These are phyloP conservation scores for Aurinia saxatilis DNA, from an alignment of 345 rosid species.

Conservation along the genomic window DNA sequence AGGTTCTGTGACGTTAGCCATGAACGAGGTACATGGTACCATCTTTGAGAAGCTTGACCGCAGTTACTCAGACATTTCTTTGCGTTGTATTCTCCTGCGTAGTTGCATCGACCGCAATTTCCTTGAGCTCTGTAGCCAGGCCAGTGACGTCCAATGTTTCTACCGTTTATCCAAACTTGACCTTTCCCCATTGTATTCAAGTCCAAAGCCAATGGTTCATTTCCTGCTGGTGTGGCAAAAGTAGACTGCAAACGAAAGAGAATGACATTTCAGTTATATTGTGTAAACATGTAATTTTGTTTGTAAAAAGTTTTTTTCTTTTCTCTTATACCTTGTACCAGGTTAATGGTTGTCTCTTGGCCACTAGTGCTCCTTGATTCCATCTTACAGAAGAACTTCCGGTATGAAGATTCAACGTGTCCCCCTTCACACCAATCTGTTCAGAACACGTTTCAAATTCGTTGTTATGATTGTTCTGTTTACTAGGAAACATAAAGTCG, in stretches of 20 bases:
- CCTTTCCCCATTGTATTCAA: conserved; percentile 88
- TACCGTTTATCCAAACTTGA: conserved; percentile 81
- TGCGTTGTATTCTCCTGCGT: conserved; percentile 49
- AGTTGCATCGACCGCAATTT: conserved; percentile 62
- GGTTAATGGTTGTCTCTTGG: conserved; percentile 59
- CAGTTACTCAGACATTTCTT: conserved; percentile 56
- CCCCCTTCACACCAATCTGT: conserved; percentile 77
- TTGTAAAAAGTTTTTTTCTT: no score
- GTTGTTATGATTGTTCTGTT: not conserved
- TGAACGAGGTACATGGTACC: conserved; percentile 89
- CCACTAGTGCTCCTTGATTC: conserved; percentile 53
- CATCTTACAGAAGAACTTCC: conserved; percentile 75
- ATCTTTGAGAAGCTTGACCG: conserved; percentile 80
- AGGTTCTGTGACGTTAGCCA: conserved; percentile 71
- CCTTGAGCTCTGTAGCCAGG: conserved; percentile 64
- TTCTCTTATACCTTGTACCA: conserved; percentile 77
- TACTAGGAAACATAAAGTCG: not conserved
- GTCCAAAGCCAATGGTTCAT: conserved; percentile 75
- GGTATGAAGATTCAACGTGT: conserved; percentile 58
- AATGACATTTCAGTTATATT: not conserved
- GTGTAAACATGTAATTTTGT: not conserved
- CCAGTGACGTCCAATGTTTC: conserved; percentile 88
- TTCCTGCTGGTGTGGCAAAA: conserved; percentile 56
- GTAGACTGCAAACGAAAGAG: conserved; percentile 41
- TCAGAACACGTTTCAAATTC: not conserved